A percentile compares a stretch with the other conserved stretches of the same genome.
Conservation (phyloP, 345 rosid genomes). For the Gossypioides kirkii region DNA sequence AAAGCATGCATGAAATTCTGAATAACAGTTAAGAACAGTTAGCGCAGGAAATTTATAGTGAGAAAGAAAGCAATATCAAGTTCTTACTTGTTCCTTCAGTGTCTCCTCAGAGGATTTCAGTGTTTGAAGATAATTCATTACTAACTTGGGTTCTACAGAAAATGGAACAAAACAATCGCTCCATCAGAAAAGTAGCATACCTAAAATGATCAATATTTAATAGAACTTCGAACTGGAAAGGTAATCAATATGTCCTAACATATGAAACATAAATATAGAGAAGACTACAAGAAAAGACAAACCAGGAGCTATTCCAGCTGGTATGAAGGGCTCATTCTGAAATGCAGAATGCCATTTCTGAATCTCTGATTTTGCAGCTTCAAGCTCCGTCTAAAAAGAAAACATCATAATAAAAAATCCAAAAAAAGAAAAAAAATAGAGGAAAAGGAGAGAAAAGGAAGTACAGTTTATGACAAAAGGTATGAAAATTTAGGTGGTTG, state of each 20-base stretch:
- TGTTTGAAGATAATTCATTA: slow-evolving; percentile 69
- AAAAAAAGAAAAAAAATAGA: slow-evolving; percentile 1
- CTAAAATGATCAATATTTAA: not conserved
- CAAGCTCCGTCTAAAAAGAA: slow-evolving; percentile 55
- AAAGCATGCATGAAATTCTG: slow-evolving; percentile 19
- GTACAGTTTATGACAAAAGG: not conserved
- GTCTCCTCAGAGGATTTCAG: slow-evolving; percentile 79
- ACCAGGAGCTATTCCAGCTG: slow-evolving; percentile 75
- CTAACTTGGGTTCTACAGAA: slow-evolving; percentile 65
- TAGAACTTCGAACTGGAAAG: not conserved
- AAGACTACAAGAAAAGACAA: slow-evolving; percentile 29
- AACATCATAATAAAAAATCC: slow-evolving; percentile 1
- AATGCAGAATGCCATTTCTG: slow-evolving; percentile 84
- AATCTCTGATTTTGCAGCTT: slow-evolving; percentile 71
- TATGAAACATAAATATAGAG: not conserved
- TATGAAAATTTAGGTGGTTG: not conserved
- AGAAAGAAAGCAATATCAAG: slow-evolving; percentile 3
- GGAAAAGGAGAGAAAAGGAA: not conserved
- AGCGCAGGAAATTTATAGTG: not conserved
- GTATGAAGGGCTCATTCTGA: slow-evolving; percentile 62
- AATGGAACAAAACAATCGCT: slow-evolving; percentile 13
- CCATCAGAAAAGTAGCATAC: not conserved
- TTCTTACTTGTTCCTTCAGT: slow-evolving; percentile 75
- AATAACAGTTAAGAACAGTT: not conserved
- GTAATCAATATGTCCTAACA: not conserved